Conservation (phyloP, 805 yeast species). For the Kluyveromyces wickerhamii region DNA sequence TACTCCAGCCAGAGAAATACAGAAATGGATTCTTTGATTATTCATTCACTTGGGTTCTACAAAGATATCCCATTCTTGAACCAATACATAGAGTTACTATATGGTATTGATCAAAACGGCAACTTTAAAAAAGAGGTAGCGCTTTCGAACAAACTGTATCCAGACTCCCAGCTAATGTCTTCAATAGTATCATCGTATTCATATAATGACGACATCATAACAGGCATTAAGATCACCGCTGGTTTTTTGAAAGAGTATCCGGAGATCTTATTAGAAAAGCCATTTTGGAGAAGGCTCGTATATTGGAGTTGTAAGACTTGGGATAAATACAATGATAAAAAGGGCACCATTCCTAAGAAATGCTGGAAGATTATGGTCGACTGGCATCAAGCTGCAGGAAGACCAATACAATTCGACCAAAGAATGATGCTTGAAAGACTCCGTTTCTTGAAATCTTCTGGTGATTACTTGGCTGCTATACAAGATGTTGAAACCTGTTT, state of each 20-base stretch:
- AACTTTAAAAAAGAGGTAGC: neutral
- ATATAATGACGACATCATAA: constrained; percentile 11
- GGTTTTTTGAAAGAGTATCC: constrained; percentile 17
- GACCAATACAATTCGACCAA: constrained; percentile 15
- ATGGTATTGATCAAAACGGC: constrained; percentile 13
- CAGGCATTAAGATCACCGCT: constrained; percentile 15
- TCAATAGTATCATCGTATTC: constrained; percentile 19
- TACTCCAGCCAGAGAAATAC: constrained; percentile 8
- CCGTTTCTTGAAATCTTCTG: constrained; percentile 10
- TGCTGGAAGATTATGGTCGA: constrained; percentile 19
- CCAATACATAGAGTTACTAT: constrained; percentile 12
- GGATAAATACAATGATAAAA: constrained; percentile 13
- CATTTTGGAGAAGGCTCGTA: constrained; percentile 23
- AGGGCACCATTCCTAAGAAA: constrained; percentile 12
- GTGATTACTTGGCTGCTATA: constrained; percentile 15
- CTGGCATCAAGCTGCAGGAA: constrained; percentile 15
- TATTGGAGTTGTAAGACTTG: constrained; percentile 15
- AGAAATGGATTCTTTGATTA: constrained; percentile 17
- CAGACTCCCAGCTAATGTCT: constrained; percentile 15
- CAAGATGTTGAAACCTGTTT: constrained; percentile 11
- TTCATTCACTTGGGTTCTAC: constrained; percentile 21
- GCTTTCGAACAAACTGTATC: constrained; percentile 7
- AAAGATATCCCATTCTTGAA: constrained; percentile 15
- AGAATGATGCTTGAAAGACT: constrained; percentile 14
- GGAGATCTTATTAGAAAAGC: constrained; percentile 12